Percentiles rank a stretch among this genome's conserved stretches.
phyloP scores from a whole-genome alignment of 371 early-diverging fungal species.

The Mucor irregularis region DNA sequence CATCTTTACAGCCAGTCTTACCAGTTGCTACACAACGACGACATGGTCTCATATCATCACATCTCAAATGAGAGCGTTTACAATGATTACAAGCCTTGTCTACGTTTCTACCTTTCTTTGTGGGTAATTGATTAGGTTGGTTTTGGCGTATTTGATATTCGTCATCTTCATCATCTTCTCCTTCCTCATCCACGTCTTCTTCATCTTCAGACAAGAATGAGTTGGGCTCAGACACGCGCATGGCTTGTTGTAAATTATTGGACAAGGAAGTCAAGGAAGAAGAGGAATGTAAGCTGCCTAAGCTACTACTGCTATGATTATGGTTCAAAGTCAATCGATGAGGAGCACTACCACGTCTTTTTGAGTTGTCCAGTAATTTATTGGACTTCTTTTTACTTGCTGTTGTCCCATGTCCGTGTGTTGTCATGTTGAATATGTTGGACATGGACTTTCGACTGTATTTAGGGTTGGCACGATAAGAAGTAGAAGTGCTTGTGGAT shows the following conservation, averaged over 20 bases:
- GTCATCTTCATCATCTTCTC: slow-evolving; percentile 29
- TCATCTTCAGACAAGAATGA: slow-evolving; percentile 12
- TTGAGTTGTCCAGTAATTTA: background rate
- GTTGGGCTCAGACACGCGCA: slow-evolving; percentile 22
- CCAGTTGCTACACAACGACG: slow-evolving; percentile 48
- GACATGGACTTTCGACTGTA: slow-evolving; percentile 22
- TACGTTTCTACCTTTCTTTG: slow-evolving; percentile 42
- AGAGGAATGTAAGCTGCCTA: slow-evolving; percentile 15
- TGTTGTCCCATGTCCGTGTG: too few species aligned
- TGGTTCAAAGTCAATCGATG: background rate
- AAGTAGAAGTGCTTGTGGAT: background rate
- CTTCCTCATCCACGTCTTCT: slow-evolving; percentile 6
- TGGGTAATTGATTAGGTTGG: background rate
- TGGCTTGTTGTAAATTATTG: slow-evolving; percentile 17
- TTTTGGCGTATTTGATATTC: slow-evolving; percentile 12
- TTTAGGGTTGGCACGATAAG: slow-evolving; percentile 10
- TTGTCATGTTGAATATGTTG: slow-evolving; percentile 5
- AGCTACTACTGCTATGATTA: background rate
- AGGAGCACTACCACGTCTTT: slow-evolving; percentile 12
- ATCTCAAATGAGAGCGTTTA: slow-evolving; percentile 49
- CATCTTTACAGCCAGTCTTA: slow-evolving; percentile 49
- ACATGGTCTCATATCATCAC: slow-evolving; percentile 50
- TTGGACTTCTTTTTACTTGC: background rate
- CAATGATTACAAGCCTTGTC: slow-evolving; percentile 54
- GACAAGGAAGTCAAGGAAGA: slow-evolving; percentile 24